Conservation (phyloP, 1,284 basidiomycete genomes). For the Caloboletus firmus region DNA sequence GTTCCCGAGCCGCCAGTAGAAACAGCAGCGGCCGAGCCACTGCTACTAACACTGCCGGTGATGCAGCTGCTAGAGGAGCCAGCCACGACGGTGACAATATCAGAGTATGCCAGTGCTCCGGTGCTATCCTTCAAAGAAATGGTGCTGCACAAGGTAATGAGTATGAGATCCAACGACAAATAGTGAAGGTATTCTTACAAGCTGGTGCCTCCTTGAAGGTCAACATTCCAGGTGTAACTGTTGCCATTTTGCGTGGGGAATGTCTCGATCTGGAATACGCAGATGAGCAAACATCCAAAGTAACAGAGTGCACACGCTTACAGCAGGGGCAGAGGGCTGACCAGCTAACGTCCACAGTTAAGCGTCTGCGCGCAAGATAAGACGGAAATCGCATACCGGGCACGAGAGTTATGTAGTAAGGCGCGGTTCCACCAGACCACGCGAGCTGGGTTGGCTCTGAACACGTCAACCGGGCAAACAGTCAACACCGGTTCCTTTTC, state of each 20-base stretch:
- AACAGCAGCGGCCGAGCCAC: neutral
- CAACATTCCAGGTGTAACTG: slow-evolving; percentile 60
- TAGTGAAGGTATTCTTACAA: slow-evolving; percentile 45
- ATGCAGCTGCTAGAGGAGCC: slow-evolving; percentile 40
- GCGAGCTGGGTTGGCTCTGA: slow-evolving; percentile 58
- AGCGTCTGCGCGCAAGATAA: neutral
- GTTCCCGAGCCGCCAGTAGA: slow-evolving; percentile 14
- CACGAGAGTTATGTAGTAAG: slow-evolving; percentile 67
- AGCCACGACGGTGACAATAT: slow-evolving; percentile 50
- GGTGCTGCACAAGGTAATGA: slow-evolving; percentile 41
- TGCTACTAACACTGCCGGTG: slow-evolving; percentile 12
- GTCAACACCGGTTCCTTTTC: neutral
- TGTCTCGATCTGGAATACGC: slow-evolving; percentile 46
- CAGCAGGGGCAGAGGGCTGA: slow-evolving; percentile 53
- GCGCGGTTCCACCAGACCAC: slow-evolving; percentile 56
- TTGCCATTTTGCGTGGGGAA: slow-evolving; percentile 51
- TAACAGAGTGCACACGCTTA: slow-evolving; percentile 32
- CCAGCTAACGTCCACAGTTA: slow-evolving; percentile 43
- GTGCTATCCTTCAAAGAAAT: slow-evolving; percentile 57
- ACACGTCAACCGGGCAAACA: neutral
- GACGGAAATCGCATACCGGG: slow-evolving; percentile 47
- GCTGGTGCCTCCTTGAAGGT: slow-evolving; percentile 49
- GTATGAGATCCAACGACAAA: neutral
- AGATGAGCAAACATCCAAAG: neutral
- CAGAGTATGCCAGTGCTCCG: slow-evolving; percentile 57